Base-by-base conservation (phyloP, 768 basidiomycete genomes). In the Coprinellus micaceus region DNA sequence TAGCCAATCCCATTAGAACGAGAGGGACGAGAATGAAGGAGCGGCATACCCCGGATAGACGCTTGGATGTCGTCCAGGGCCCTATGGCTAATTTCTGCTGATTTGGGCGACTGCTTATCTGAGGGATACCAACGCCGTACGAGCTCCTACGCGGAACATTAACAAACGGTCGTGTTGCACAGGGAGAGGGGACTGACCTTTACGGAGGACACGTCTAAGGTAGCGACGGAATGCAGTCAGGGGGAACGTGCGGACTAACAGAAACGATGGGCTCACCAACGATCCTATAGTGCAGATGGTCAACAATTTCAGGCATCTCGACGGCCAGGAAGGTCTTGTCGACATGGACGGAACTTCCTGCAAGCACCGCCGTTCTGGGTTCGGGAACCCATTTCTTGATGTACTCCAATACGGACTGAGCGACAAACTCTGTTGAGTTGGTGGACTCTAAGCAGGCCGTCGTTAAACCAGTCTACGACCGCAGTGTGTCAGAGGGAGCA, bases 341-440 rank as follows among this genome's bases (percentile, higher is more conserved):
- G 1, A 82, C 83, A 65, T 97, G 91, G 2, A 96, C 89, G 11
- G 91, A 89, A 64, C 80, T 95, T 13, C 94, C 94, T 4, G 94
- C 91, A n/a, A 94, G 79, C 7, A 91, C 78, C 1, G 80, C 91
- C 5, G 70, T 74, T 36, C 77, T 73, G 57, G 75, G 74, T 15
- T 77, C 67, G 12, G 94, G 94, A 33, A 97, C 76, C 91, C 94
- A 93, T 65, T 80, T 83, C 71, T 89, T 84, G 66, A 98, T 83
- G 67, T 98, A 97, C 2, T 74, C 72, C 19, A 93, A 71, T 3
- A 95, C 85, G 19, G 77, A 68, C 21, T 77, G 64, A 11, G 81
- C 71, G 2, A 94, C 93, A 15, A 74, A 73, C 24, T 83, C 81
- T 44, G 74, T 81, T 1, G 82, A 74, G 63, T 89, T 74, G 0